phyloP scores from a whole-genome alignment of 2,329 filamentous ascomycete species.

The Mycosphaerelloides madeirae region DNA sequence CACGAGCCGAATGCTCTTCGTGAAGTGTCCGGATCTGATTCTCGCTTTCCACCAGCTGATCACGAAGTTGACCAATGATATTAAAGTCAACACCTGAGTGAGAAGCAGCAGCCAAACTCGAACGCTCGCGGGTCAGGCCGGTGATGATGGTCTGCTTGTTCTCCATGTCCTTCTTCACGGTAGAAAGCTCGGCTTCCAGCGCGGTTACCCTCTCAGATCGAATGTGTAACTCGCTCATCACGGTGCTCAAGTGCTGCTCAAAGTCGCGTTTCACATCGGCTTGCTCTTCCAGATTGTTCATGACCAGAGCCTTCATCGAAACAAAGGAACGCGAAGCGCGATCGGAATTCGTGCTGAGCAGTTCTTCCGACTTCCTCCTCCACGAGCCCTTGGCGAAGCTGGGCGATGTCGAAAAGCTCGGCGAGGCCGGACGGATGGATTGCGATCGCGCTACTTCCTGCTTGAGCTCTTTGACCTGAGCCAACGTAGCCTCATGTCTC shows the following conservation, averaged over 20 bases:
- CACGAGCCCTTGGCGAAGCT: conserved; percentile 56
- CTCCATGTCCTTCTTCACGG: conserved; percentile 92
- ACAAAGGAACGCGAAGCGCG: conserved; percentile 88
- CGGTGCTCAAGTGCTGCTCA: conserved; percentile 82
- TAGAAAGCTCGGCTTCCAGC: conserved; percentile 76
- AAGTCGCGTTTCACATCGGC: conserved; percentile 88
- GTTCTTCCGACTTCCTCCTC: conserved; percentile 32
- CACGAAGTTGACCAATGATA: conserved; percentile 77
- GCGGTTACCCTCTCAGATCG: conserved; percentile 87
- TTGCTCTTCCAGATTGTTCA: conserved; percentile 75
- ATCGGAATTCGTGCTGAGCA: conserved; percentile 54
- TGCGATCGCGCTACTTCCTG: conserved; percentile 70
- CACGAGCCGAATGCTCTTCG: conserved; percentile 65
- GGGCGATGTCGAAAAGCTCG: conserved; percentile 21
- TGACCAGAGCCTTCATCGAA: conserved; percentile 79
- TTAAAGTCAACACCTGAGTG: conserved; percentile 75
- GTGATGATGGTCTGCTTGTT: conserved; percentile 94
- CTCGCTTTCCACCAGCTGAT: conserved; percentile 84
- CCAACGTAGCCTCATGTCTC: conserved; percentile 74
- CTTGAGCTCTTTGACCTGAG: conserved; percentile 87
- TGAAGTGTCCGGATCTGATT: conserved; percentile 68
- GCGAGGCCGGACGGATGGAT: conserved; percentile 20
- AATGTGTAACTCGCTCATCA: conserved; percentile 84
- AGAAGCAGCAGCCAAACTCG: conserved; percentile 73
- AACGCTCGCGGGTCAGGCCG: conserved; percentile 85